A percentile compares a stretch with the other conserved stretches of the same genome.
phyloP scores from a whole-genome alignment of 495 filamentous ascomycete genomes.

The Collariella sp. region DNA sequence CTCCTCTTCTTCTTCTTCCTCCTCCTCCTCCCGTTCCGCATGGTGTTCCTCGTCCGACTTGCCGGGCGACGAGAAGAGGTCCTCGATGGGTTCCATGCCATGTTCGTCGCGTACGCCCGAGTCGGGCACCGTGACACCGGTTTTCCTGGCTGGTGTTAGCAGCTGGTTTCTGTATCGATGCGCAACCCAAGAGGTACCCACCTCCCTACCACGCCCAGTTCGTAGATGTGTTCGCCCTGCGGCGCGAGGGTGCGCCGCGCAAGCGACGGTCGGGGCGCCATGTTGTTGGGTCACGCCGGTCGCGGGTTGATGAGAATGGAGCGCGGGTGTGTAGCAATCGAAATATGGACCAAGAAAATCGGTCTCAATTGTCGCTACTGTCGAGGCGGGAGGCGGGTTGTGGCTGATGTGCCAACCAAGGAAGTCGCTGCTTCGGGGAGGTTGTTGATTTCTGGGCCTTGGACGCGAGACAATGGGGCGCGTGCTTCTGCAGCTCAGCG shows the following conservation, averaged over 20 bases:
- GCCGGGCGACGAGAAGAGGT: slow-evolving; percentile 79
- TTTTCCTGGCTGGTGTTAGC: slow-evolving; percentile 45
- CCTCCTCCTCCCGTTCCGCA: no score
- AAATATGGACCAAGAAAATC: no score
- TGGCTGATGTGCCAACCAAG: no score
- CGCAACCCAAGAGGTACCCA: no score
- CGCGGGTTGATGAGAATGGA: no score
- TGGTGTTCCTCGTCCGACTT: slow-evolving; percentile 17
- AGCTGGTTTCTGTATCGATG: neutral
- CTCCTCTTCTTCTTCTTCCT: slow-evolving; percentile 7
- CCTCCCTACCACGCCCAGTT: slow-evolving; percentile 44
- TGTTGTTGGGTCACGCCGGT: slow-evolving; percentile 8
- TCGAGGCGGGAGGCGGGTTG: no score
- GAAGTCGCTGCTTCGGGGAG: no score
- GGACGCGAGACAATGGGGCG: neutral
- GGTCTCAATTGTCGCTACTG: no score
- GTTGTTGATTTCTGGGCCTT: slow-evolving; percentile 2
- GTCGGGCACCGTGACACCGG: slow-evolving; percentile 74
- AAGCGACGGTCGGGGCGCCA: slow-evolving; percentile 29
- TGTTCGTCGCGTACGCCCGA: slow-evolving; percentile 76
- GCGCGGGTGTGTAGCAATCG: no score
- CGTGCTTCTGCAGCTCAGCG: neutral
- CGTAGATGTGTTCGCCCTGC: slow-evolving; percentile 39
- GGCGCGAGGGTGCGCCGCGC: slow-evolving; percentile 30
- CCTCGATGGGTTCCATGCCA: slow-evolving; percentile 79